Evolutionary conservation across 176 grass and related monocot genomes (phyloP).

Genomic region (Typha latifolia): DNA sequence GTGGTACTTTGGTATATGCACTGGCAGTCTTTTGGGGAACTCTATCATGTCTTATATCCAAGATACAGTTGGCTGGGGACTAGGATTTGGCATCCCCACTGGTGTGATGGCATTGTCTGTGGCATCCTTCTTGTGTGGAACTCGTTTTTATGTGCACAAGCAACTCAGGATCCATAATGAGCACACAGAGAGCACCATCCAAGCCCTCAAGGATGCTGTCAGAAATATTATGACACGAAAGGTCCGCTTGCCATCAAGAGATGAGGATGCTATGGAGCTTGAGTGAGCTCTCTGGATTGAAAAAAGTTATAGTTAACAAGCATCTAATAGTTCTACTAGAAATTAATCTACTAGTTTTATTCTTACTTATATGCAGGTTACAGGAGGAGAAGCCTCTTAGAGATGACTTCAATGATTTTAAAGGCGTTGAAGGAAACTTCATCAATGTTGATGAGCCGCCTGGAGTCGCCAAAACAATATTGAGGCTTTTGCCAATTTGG

Average conservation of each 20-base stretch:
- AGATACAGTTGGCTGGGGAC: slow-evolving; percentile 63
- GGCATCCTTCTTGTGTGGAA: slow-evolving; percentile 43
- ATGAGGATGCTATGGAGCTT: slow-evolving; percentile 34
- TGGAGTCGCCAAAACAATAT: slow-evolving; percentile 34
- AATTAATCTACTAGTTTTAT: not conserved
- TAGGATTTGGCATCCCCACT: slow-evolving; percentile 79
- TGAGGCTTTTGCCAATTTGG: slow-evolving; percentile 70
- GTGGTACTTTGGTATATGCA: slow-evolving; percentile 98
- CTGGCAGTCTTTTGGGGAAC: slow-evolving; percentile 77
- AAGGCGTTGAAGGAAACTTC: not conserved
- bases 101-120: slow-evolving; percentile 57
- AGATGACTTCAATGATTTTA: slow-evolving; percentile 1
- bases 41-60: slow-evolving; percentile 73
- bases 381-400: slow-evolving; percentile 52
- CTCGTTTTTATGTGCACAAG: slow-evolving; percentile 46
- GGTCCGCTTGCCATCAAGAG: slow-evolving; percentile 23
- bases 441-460: slow-evolving; percentile 26
- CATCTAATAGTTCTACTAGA: not conserved
- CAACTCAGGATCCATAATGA: slow-evolving; percentile 9
- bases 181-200: slow-evolving; percentile 22
- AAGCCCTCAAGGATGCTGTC: slow-evolving; percentile 24
- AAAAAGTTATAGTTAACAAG: not conserved
- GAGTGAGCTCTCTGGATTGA: slow-evolving; percentile 35
- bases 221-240: slow-evolving; percentile 9
- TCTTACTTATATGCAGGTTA: slow-evolving; percentile 32